Evolutionary conservation across 192 early-diverging fungal genomes (phyloP).

Genomic region (Obelidium mucronatum): DNA sequence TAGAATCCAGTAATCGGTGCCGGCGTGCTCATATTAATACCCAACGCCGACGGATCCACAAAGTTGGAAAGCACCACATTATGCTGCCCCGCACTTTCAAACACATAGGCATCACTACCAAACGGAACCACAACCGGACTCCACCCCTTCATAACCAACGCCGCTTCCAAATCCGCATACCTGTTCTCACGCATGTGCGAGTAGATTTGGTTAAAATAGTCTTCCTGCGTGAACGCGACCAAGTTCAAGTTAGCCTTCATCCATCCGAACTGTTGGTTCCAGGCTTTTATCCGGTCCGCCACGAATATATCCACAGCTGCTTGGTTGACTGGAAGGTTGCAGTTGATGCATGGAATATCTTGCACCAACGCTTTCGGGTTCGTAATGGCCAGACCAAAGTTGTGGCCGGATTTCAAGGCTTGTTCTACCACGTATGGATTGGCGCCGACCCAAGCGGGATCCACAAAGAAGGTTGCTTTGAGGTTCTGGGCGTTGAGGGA

Average conservation of each 20-base stretch:
- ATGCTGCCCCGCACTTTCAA: background rate
- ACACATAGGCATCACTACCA: background rate
- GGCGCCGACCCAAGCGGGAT: background rate
- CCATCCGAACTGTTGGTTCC: background rate
- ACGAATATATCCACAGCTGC: background rate
- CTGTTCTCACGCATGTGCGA: background rate
- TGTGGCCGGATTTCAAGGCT: background rate
- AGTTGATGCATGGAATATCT: background rate
- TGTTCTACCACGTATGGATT: background rate
- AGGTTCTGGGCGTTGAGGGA: background rate
- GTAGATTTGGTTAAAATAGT: background rate
- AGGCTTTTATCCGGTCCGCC: background rate
- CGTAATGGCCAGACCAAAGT: background rate
- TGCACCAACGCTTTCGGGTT: background rate
- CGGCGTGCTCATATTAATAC: no score
- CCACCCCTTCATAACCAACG: background rate
- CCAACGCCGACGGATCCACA: background rate
- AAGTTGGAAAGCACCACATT: background rate
- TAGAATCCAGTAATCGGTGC: no score
- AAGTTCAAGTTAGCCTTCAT: background rate
- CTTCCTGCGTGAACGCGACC: background rate
- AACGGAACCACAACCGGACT: background rate
- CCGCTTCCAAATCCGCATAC: background rate
- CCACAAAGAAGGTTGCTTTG: background rate
- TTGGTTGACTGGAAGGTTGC: background rate